Evolutionary conservation across 1,284 basidiomycete genomes (phyloP).

Genomic region (Tetrapyrgos nigripes): DNA sequence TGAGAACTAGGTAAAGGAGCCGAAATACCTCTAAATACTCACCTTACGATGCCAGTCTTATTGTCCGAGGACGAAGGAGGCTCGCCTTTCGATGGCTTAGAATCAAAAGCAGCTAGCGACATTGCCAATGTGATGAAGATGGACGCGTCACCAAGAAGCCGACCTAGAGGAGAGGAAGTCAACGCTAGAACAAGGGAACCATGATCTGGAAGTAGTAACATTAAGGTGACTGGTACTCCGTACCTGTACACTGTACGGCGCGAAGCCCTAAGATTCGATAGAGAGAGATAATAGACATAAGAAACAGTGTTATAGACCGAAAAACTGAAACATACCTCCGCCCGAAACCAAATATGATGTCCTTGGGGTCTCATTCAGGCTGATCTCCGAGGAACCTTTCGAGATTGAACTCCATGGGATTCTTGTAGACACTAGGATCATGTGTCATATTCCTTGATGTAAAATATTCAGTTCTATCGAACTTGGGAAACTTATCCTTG

Average conservation of each 20-base stretch:
- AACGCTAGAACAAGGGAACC: neutral
- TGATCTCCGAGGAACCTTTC: conserved; percentile 27
- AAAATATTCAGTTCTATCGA: neutral
- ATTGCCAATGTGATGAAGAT: conserved; percentile 28
- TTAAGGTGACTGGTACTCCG: no score
- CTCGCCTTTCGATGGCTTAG: conserved; percentile 12
- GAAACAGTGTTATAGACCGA: neutral
- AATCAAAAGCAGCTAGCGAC: conserved; percentile 26
- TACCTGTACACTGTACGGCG: no score
- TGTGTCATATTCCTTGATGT: conserved; percentile 25
- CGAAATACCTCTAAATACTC: neutral
- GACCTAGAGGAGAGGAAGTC: conserved; percentile 10
- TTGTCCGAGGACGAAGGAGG: conserved; percentile 5
- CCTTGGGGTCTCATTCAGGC: conserved; percentile 22
- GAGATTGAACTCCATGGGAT: conserved; percentile 33
- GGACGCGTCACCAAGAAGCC: conserved; percentile 27
- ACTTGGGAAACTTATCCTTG: neutral
- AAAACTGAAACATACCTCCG: conserved; percentile 15
- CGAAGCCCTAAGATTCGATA: conserved; percentile 11
- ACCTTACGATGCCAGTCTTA: conserved; percentile 13
- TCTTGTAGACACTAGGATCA: conserved; percentile 19
- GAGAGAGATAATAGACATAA: neutral
- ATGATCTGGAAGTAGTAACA: neutral
- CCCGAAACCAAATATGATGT: conserved; percentile 24
- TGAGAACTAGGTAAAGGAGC: neutral